Evolutionary conservation across 108 stramenopile species (phyloP).

Genomic region (Pseudonitzschia pungens): DNA sequence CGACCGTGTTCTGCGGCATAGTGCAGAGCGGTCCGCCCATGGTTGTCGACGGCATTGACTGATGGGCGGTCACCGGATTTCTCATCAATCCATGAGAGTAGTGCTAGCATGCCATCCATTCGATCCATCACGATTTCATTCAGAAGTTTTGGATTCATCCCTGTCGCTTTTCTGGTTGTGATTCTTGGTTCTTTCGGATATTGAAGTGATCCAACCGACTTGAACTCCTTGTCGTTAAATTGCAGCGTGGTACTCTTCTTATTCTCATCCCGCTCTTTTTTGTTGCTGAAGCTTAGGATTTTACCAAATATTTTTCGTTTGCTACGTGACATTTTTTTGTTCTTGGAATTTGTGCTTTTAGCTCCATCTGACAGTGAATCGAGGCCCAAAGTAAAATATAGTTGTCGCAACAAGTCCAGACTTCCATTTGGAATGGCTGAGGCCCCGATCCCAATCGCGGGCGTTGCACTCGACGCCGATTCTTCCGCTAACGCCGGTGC

Average conservation of each 20-base stretch:
- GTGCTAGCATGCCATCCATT: slow-evolving; percentile 32
- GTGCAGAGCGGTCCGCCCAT: slow-evolving; percentile 51
- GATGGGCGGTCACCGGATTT: slow-evolving; percentile 40
- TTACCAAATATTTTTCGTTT: neutral
- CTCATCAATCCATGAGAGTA: slow-evolving; percentile 45
- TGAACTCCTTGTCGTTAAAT: neutral
- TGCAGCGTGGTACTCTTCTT: neutral
- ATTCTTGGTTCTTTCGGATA: neutral
- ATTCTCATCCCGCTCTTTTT: neutral
- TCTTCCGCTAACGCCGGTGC: neutral
- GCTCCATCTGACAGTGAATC: too few species aligned
- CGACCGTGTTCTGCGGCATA: slow-evolving; percentile 59
- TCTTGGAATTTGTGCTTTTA: too few species aligned
- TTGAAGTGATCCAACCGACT: slow-evolving; percentile 1
- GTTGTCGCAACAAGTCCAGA: slow-evolving; percentile 11
- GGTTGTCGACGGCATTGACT: slow-evolving; percentile 50
- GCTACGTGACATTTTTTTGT: neutral
- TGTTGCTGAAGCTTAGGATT: slow-evolving; percentile 1
- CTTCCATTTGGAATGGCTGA: neutral
- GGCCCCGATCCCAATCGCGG: neutral
- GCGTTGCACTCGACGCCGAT: neutral
- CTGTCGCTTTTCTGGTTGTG: neutral
- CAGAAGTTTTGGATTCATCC: neutral
- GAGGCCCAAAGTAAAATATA: too few species aligned
- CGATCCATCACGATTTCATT: slow-evolving; percentile 22